Evolutionary conservation across 225 moss, liverwort and hornwort genomes (phyloP), one percentile per base, ranked within the genome.

Genomic region (Neckera pumila): DNA sequence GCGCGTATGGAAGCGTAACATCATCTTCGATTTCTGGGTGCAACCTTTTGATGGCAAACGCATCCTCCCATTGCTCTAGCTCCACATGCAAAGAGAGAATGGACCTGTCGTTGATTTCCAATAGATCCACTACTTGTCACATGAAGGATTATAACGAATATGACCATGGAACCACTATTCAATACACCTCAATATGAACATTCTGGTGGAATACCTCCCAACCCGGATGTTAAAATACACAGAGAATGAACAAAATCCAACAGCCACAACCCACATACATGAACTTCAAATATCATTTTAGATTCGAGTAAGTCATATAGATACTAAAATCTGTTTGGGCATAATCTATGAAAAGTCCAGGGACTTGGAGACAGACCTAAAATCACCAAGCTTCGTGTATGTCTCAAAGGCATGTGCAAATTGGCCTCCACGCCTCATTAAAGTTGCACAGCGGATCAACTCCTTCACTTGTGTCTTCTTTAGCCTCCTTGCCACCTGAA

Each of bases 1-100:
- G 92, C 67, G 94, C 96, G 58, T 99, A 96, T 53, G 94, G 92
- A 84, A 97, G 90, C 71, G 91, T 89, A 80, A 99, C 97, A 80
- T 94, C 93, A 84, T 95, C 97, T 89, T 93, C 91, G 63, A 99
- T 86, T 83, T 96, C 96, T 66, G 92, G 97, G 79, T 99, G 95
- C 86, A 97, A 87, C 86, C 85, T 91, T 92, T 96, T 95, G 87
- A 97, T 88, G 67, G 97, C 92, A 89, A 96, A 96, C 16, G 98
- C 98, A 90, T 99, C 98, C 65, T 96, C 95, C 97, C 98, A 99
- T 87, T 99, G 98, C 89, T 97, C 93, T 85, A 99, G 93, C 93
- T 97, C 97, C 92, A 96, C 92, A 92, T 97, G 94, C 91, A 97
- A 95, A 80, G 95, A 95, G 74, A 99, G 96, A 91, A 96, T 95